Conservation (phyloP, 306 rosid genomes). For the peach (Prunus persica) region Prunus_persica_NCBIv2 NC_034011.1:26239501-26240000, state of each 20-base stretch:
- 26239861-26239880: constrained; percentile 96
- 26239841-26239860: constrained; percentile 86
- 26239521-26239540: constrained; percentile 86
- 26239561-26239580: background rate
- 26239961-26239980: background rate
- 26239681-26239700: constrained; percentile 92
- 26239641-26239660: constrained; percentile 47
- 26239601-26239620: constrained; percentile 24
- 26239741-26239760: constrained; percentile 23
- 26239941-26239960: background rate
- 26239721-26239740: constrained; percentile 73
- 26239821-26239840: constrained; percentile 95
- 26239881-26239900: constrained; percentile 97
- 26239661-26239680: constrained; percentile 93
- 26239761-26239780: constrained; percentile 16
- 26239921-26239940: background rate
- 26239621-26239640: background rate
- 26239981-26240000: background rate
- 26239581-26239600: background rate
- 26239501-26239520: constrained; percentile 80
- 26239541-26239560: constrained; percentile 13
- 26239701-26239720: constrained; percentile 85
- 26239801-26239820: constrained; percentile 39
- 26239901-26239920: constrained; percentile 2
- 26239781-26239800: constrained; percentile 11